Percentiles rank a stretch among this genome's conserved stretches.
These are phyloP conservation scores for Lolium perenne DNA, from an alignment of 176 grass and related monocot species.

Conservation along the genomic window DNA sequence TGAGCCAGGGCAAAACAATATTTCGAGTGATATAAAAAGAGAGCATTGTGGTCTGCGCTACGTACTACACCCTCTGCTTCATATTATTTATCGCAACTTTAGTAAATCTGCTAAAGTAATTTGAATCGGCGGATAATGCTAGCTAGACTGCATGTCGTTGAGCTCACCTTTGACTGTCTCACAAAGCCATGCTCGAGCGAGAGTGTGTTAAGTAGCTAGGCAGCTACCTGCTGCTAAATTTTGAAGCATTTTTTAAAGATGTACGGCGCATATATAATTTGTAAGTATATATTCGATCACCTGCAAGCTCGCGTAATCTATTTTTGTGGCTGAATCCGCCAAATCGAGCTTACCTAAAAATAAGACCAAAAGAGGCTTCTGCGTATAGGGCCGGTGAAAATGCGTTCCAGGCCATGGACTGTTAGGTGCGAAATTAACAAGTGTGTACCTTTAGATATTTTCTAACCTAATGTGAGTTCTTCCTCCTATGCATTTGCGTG, in stretches of 20 bases:
- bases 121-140: no score
- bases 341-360: not conserved
- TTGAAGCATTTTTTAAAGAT: not conserved
- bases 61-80: no score
- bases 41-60: no score
- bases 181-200: not conserved
- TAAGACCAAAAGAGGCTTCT: not conserved
- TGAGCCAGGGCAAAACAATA: no score
- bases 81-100: no score
- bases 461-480: not conserved
- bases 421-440: not conserved
- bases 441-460: not conserved
- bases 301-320: not conserved
- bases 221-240: not conserved
- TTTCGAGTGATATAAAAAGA: no score
- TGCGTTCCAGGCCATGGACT: not conserved
- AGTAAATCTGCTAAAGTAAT: no score
- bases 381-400: not conserved
- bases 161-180: conserved; percentile 10
- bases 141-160: not conserved
- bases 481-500: not conserved
- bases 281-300: no score
- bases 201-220: not conserved
- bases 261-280: not conserved
- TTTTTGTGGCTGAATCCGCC: not conserved